Conservation (phyloP, 768 basidiomycete genomes). For the Tremella fuciformis region DNA sequence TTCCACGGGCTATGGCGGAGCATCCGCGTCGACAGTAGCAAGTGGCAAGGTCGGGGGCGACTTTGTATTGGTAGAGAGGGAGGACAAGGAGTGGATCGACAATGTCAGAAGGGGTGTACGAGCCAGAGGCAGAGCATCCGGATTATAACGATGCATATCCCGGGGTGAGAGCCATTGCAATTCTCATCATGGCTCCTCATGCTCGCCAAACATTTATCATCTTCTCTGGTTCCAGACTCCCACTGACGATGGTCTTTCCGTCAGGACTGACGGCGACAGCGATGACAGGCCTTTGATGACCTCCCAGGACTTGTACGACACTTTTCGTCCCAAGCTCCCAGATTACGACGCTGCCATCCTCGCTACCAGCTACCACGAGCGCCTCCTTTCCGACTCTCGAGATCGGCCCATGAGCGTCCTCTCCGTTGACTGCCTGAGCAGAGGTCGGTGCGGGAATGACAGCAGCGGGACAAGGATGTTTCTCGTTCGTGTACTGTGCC, state of each 20-base stretch:
- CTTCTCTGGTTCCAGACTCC: constrained; percentile 83
- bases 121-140: constrained; percentile 27
- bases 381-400: constrained; percentile 35
- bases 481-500: constrained; percentile 67
- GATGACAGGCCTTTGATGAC: constrained; percentile 70
- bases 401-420: background rate
- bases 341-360: constrained; percentile 80
- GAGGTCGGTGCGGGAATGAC: constrained; percentile 19
- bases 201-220: constrained; percentile 72
- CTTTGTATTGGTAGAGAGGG: constrained; percentile 41
- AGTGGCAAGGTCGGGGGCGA: constrained; percentile 17
- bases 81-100: constrained; percentile 43
- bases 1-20: background rate
- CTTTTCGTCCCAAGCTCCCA: constrained; percentile 85
- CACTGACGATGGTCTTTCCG: constrained; percentile 73
- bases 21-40: background rate
- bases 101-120: constrained; percentile 39
- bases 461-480: constrained; percentile 67
- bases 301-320: constrained; percentile 60
- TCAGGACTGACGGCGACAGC: constrained; percentile 67
- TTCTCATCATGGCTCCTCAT: background rate
- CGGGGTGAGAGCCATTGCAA: background rate
- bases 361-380: constrained; percentile 81
- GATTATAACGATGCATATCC: constrained; percentile 10
- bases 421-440: constrained; percentile 27